A percentile compares a stretch with the other conserved stretches of the same genome.
phyloP scores from a whole-genome alignment of 2,329 filamentous ascomycete genomes.

The Colletotrichum spaethianum region DNA sequence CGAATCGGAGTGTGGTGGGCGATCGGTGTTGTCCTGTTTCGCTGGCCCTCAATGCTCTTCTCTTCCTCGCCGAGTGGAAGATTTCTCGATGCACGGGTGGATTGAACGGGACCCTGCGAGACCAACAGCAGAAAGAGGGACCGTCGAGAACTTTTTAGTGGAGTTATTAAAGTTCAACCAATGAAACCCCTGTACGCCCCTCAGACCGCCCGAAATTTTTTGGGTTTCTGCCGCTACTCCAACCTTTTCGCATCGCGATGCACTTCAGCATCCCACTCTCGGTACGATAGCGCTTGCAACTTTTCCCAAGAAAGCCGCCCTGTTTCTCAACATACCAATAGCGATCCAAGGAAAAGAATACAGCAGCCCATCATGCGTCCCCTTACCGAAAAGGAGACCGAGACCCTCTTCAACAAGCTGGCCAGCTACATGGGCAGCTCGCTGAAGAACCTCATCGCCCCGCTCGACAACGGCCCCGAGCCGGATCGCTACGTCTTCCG shows the following conservation, averaged over 20 bases:
- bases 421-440: conserved; percentile 93
- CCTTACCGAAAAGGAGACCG: conserved; percentile 84
- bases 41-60: background rate
- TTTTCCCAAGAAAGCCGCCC: conserved; percentile 4
- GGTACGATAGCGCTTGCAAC: conserved; percentile 14
- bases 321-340: background rate
- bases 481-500: conserved; percentile 89
- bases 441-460: conserved; percentile 86
- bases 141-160: conserved; percentile 32
- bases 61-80: conserved; percentile 21
- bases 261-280: conserved; percentile 19
- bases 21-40: background rate
- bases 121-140: conserved; percentile 36
- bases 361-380: conserved; percentile 74
- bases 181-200: background rate
- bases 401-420: conserved; percentile 91
- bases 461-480: conserved; percentile 76
- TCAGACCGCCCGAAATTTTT: conserved; percentile 49
- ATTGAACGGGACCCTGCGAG: conserved; percentile 22
- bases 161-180: conserved; percentile 45
- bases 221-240: conserved; percentile 45
- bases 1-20: background rate
- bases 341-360: background rate
- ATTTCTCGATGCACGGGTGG: conserved; percentile 34
- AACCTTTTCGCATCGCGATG: conserved; percentile 34